Base-by-base conservation (phyloP, 371 early-diverging fungal species). In the Mucor mucedo region DNA sequence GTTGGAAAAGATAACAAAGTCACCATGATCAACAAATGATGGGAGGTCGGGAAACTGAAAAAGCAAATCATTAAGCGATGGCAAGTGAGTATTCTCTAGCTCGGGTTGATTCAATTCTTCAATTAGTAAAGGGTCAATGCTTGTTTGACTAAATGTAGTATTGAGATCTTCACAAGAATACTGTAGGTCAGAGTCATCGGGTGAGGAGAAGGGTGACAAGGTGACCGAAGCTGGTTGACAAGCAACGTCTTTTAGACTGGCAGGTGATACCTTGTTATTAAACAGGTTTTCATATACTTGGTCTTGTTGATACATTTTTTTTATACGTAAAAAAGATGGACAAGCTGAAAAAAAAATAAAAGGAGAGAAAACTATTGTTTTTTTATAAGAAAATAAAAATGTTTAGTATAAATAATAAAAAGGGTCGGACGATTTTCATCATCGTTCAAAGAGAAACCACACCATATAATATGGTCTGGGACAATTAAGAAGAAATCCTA, bases 31-130 rank as follows among this genome's bases (percentile, higher is more conserved):
- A 4, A 73, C 16, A 67, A 76, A 77, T 1, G 54, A 38, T 5
- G 69, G 52, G 2, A 73, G 40, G 40, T 71, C 71, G 21, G 73
- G 77, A 57, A 75, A 79, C 14, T 69, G 64, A 5, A 48, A 30
- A 16, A 72, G 53, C 5, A 79, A 64, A 29, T 71, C 58, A 5
- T 48, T 32, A 16, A 45, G 16, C 27, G 58, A 62, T 10, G 55
- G 62, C 11, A 14, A 29, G 3, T 3, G 27, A 10, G 5, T 29
- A 11, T 14, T 14, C 13, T 39, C n/a, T 16, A n/a, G 13, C n/a
- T 58, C 59, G 3, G 39, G 29, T 11, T 8, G 35, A 8, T 35
- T 35, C 35, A 35, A 8, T 35, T 35, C 35, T 35, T 35, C 6
- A 35, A 35, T 8, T 8, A 21, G 1, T 21, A 35, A 35, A 1